A percentile compares a stretch with the other conserved stretches of the same genome.
These are phyloP conservation scores for Aciculoconidium aculeatum DNA, from an alignment of 805 yeast species.

Conservation along the genomic window DNA sequence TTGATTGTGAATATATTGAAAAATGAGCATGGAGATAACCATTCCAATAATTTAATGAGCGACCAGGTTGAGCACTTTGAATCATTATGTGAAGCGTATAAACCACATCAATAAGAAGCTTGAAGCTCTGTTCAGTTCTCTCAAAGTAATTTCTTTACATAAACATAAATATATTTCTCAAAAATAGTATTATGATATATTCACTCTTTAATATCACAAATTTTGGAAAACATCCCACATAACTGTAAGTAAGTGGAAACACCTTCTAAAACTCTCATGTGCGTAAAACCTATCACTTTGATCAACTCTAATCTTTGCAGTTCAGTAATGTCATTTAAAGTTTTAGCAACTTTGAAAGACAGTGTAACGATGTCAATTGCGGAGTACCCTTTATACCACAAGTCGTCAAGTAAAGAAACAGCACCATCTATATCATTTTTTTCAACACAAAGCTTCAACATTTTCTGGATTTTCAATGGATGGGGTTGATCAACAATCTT, in stretches of 20 bases:
- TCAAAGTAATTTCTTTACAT: no score
- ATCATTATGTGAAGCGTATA: constrained; percentile 35
- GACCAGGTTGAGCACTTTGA: constrained; percentile 37
- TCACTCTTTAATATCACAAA: no score
- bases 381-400: constrained; percentile 89
- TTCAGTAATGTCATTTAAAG: constrained; percentile 64
- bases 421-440: constrained; percentile 54
- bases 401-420: constrained; percentile 51
- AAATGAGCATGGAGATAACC: constrained; percentile 26
- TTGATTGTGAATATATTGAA: constrained; percentile 52
- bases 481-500: constrained; percentile 96
- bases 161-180: no score
- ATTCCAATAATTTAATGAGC: constrained; percentile 18
- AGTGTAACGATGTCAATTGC: constrained; percentile 91
- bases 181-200: no score
- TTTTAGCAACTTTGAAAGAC: constrained; percentile 81
- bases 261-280: constrained; percentile 91
- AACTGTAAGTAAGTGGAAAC: constrained; percentile 83
- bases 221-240: constrained; percentile 71
- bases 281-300: constrained; percentile 83
- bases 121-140: no score
- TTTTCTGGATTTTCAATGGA: constrained; percentile 71
- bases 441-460: constrained; percentile 42
- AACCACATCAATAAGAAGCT: no score
- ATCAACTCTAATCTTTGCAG: constrained; percentile 66